Conservation (phyloP, 495 filamentous ascomycete species). For the Aspergillus steynii region DNA sequence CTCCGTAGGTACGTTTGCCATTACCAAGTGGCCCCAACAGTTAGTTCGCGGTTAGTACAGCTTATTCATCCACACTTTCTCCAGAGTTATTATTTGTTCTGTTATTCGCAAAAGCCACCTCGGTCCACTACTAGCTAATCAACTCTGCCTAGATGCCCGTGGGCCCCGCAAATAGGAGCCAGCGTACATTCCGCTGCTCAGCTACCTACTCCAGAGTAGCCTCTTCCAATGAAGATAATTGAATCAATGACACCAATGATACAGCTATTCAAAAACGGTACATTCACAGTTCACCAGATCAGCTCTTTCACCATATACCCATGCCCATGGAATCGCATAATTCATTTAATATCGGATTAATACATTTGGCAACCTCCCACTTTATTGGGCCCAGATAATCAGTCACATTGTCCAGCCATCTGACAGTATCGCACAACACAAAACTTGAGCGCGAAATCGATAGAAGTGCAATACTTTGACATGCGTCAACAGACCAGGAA, state of each 20-base stretch:
- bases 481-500: slow-evolving; percentile 16
- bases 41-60: too few relatives aligned
- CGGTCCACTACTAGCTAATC: neutral
- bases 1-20: too few relatives aligned
- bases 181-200: neutral
- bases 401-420: neutral
- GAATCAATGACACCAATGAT: neutral
- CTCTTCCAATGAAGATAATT: neutral
- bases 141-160: too few relatives aligned
- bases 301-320: neutral
- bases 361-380: neutral
- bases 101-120: too few relatives aligned
- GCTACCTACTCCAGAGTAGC: too few relatives aligned
- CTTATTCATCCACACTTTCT: too few relatives aligned
- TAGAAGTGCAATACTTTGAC: neutral
- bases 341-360: neutral
- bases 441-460: neutral
- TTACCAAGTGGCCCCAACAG: too few relatives aligned
- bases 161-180: neutral
- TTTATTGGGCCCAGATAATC: neutral
- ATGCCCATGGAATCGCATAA: neutral
- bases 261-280: neutral
- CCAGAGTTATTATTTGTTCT: too few relatives aligned
- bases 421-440: neutral
- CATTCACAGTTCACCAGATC: neutral